Evolutionary conservation across 768 basidiomycete genomes (phyloP).

Genomic region (Boletus vinaceobasis): DNA sequence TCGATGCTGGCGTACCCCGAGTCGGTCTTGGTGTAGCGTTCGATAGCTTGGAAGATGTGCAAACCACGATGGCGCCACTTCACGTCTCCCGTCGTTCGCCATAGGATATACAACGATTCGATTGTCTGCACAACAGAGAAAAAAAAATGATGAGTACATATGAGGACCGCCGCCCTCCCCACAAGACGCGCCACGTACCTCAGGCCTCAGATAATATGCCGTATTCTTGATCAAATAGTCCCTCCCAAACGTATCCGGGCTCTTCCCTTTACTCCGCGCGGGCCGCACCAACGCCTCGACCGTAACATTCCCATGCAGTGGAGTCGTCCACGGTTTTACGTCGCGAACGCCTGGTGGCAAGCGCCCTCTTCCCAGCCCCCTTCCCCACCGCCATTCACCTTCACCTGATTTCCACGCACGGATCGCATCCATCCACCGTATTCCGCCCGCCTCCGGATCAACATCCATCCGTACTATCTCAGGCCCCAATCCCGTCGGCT

Average conservation of each 20-base stretch:
- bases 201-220: slow-evolving; percentile 63
- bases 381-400: not conserved
- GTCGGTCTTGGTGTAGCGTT: slow-evolving; percentile 52
- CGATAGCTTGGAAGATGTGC: slow-evolving; percentile 64
- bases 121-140: slow-evolving; percentile 47
- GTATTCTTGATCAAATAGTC: slow-evolving; percentile 52
- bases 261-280: not conserved
- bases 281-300: not conserved
- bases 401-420: slow-evolving; percentile 40
- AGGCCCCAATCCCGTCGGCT: slow-evolving; percentile 63
- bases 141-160: not conserved
- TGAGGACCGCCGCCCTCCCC: not conserved
- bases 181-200: slow-evolving; percentile 42
- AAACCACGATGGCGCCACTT: slow-evolving; percentile 72
- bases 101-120: slow-evolving; percentile 70
- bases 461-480: slow-evolving; percentile 38
- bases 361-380: slow-evolving; percentile 32
- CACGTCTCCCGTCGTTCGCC: slow-evolving; percentile 62
- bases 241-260: slow-evolving; percentile 23
- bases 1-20: slow-evolving; percentile 59
- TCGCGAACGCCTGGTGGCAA: slow-evolving; percentile 52
- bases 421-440: slow-evolving; percentile 32
- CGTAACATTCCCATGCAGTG: slow-evolving; percentile 2
- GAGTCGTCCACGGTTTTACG: slow-evolving; percentile 18
- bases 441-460: slow-evolving; percentile 3